Percentiles rank a stretch among this genome's conserved stretches.
phyloP scores from a whole-genome alignment of 805 yeast genomes.

The Lipomyces sp. region DNA sequence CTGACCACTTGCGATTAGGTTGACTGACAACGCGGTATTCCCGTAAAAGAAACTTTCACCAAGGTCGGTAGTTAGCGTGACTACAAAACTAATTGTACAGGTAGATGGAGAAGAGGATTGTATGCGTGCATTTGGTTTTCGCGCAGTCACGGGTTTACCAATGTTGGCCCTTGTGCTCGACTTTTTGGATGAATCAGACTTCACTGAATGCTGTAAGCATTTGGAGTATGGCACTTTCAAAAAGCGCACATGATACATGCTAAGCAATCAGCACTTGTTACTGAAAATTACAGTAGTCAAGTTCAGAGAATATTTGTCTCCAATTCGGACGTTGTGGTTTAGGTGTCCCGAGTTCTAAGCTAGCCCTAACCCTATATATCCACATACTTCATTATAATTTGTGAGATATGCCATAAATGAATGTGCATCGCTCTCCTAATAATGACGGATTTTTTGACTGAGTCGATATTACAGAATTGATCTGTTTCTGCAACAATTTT shows the following conservation, averaged over 20 bases:
- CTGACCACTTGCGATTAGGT: neutral
- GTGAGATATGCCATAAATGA: no score
- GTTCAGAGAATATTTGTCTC: neutral
- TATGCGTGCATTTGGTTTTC: neutral
- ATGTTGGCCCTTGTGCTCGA: neutral
- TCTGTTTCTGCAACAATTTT: neutral
- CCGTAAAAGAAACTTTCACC: slow-evolving; percentile 51
- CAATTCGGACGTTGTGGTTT: neutral
- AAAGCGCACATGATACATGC: slow-evolving; percentile 33
- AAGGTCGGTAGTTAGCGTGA: slow-evolving; percentile 48
- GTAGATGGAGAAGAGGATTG: neutral
- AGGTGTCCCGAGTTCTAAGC: no score
- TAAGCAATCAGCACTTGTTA: neutral
- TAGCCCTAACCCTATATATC: no score
- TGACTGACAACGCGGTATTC: slow-evolving; percentile 30
- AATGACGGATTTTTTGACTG: no score
- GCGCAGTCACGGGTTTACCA: neutral
- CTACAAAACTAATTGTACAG: slow-evolving; percentile 26
- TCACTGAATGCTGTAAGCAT: neutral
- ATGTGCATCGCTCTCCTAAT: no score
- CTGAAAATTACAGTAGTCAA: no score
- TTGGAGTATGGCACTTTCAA: slow-evolving; percentile 27
- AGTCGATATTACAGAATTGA: no score
- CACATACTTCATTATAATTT: no score
- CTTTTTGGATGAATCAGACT: neutral